Evolutionary conservation across 768 basidiomycete genomes (phyloP), one percentile per base, ranked within the genome.

Genomic region (Leccinum broughii): DNA sequence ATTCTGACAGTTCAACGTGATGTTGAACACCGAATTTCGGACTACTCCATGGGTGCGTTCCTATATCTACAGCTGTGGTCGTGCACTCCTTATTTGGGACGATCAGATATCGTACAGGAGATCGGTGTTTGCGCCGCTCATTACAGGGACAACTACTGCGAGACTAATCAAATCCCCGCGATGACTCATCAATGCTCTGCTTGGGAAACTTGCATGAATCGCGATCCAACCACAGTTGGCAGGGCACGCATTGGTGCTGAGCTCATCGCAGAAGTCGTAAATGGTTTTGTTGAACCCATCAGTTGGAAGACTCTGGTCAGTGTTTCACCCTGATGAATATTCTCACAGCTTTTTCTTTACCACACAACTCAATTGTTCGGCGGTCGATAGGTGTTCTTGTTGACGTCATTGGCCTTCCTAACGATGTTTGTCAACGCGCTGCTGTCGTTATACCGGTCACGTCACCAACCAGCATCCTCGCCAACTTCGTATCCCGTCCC

Each of bases 141-240:
- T 58, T 90, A 89, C 80, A 86, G 86, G 72, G 84, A 86, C 62
- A 98, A 97, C 74, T 80, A 89, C 22, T 98, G 96, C 74, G 86
- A 84, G 46, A 70, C 71, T 20, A 86, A 82, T 65, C 82, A 90
- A 34, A 82, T 96, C 13, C 97, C 96, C 34, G 93, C 92, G 14
- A 91, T 98, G 90, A 81, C 85, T 51, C 84, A 85, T 46, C 88
- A 90, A 72, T 99, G 96, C 74, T 83, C 83, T 51, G 84, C 83
- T 61, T 98, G 96, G 96, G 92, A 96, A 70, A 84, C 85, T 6
- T 98, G 95, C 72, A 96, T 97, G 95, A 88, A 90, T 75, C 88
- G 92, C 60, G 95, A 98, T 79, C 93, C 95, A 57, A 86, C 88
- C 20, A 87, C 89, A 44, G 85, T 95, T 46, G 93, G 93, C 1